A percentile compares a stretch with the other conserved stretches of the same genome.
These are phyloP conservation scores for Cadophora sp. DNA, from an alignment of 2,329 filamentous ascomycete species.

Conservation along the genomic window DNA sequence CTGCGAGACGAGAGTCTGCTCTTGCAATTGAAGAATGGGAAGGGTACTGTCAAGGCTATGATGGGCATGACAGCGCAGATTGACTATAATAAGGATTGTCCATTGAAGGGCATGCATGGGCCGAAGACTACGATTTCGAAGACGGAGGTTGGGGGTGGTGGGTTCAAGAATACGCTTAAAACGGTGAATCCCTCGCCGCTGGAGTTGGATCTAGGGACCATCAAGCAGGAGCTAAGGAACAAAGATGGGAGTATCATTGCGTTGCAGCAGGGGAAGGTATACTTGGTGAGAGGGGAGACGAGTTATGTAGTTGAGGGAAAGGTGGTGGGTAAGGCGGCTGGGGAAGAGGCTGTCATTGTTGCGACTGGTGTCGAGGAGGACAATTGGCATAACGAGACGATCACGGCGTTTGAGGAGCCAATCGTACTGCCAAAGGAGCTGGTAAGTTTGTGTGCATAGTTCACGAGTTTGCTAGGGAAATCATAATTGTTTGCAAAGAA, in stretches of 20 bases:
- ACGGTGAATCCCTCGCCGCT: constrained; percentile 22
- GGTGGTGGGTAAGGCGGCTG: constrained; percentile 14
- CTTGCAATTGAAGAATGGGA: constrained; percentile 22
- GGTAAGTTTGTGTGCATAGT: constrained; percentile 17
- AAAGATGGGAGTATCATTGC: constrained; percentile 23
- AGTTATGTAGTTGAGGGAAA: constrained; percentile 16
- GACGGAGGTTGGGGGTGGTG: constrained; percentile 12
- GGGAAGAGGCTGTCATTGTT: constrained; percentile 13
- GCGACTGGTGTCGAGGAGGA: constrained; percentile 22
- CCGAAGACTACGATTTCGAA: constrained; percentile 23
- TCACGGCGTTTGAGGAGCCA: constrained; percentile 14
- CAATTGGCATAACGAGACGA: constrained; percentile 27
- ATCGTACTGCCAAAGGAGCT: constrained; percentile 17
- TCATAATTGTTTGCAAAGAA: not conserved
- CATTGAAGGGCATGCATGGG: constrained; percentile 26
- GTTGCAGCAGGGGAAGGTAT: constrained; percentile 23
- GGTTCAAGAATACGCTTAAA: constrained; percentile 26
- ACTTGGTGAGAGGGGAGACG: constrained; percentile 23
- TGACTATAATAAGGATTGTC: constrained; percentile 24
- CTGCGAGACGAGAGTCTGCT: constrained; percentile 23
- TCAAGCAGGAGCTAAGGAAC: constrained; percentile 24
- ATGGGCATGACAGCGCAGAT: constrained; percentile 15
- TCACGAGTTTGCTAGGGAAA: not conserved
- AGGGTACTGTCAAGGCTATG: constrained; percentile 23
- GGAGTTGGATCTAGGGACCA: constrained; percentile 28